Percentiles rank a stretch among this genome's conserved stretches.
phyloP scores from a whole-genome alignment of 1,284 basidiomycete species.

The Pseudozyma pruni region DNA sequence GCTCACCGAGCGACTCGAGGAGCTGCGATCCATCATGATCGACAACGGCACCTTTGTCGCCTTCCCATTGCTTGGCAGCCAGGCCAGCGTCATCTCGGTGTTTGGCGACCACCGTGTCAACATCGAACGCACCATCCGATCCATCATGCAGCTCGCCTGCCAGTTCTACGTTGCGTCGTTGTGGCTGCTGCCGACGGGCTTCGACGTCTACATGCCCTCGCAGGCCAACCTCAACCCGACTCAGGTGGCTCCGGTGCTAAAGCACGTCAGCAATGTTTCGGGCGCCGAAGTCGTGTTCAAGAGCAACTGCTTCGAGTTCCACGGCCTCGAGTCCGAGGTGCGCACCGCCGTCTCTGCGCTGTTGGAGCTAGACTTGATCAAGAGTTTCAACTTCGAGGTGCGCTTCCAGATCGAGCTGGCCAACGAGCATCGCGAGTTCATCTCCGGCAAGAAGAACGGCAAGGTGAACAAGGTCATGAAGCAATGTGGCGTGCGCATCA shows the following conservation, averaged over 20 bases:
- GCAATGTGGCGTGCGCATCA: constrained; percentile 85
- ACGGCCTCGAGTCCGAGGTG: constrained; percentile 93
- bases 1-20: constrained; percentile 89
- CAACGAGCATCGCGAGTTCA: constrained; percentile 97
- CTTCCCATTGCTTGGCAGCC: constrained; percentile 89
- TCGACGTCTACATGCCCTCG: constrained; percentile 88
- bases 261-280: constrained; percentile 84
- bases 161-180: constrained; percentile 95
- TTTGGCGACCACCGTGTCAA: constrained; percentile 94
- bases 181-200: constrained; percentile 92
- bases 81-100: constrained; percentile 89
- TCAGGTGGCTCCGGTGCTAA: constrained; percentile 84
- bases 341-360: constrained; percentile 85
- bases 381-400: constrained; percentile 95
- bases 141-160: constrained; percentile 94
- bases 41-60: constrained; percentile 97
- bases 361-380: constrained; percentile 88
- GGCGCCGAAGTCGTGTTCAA: constrained; percentile 97
- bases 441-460: constrained; percentile 71
- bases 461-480: constrained; percentile 72
- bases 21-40: constrained; percentile 88
- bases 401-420: constrained; percentile 98
- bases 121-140: constrained; percentile 92
- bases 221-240: constrained; percentile 80
- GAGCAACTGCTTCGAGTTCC: constrained; percentile 95